phyloP scores from a whole-genome alignment of 257 asterid species.

The Phtheirospermum japonicum region DNA sequence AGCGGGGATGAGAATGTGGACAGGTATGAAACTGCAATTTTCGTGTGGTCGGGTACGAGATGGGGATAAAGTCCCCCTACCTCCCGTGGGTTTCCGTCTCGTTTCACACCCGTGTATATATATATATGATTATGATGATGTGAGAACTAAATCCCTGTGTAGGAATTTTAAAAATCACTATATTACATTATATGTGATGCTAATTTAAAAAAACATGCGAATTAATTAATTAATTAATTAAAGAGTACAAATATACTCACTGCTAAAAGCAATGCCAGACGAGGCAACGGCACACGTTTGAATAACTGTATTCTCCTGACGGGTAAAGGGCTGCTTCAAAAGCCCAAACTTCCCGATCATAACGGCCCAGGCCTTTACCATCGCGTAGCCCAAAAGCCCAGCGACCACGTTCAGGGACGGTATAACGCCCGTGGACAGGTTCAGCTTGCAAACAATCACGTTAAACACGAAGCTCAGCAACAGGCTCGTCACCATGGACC shows the following conservation, averaged over 20 bases:
- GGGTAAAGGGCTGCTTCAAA: constrained; percentile 60
- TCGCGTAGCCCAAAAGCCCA: constrained; percentile 60
- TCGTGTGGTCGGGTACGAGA: no score
- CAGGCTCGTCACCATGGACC: constrained; percentile 47
- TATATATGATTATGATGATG: no score
- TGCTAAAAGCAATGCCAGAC: constrained; percentile 78
- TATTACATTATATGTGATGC: no score
- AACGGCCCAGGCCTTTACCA: constrained; percentile 43
- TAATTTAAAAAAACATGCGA: no score
- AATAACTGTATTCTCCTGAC: constrained; percentile 73
- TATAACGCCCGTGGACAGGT: constrained; percentile 66
- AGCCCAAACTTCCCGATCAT: constrained; percentile 37
- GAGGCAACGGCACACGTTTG: constrained; percentile 75
- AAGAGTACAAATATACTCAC: constrained; percentile 34
- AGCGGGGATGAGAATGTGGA: no score
- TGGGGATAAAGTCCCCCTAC: no score
- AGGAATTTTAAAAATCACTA: no score
- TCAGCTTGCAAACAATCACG: constrained; percentile 65
- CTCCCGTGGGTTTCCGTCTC: no score
- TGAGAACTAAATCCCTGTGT: no score
- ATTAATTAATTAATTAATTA: no score
- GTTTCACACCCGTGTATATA: no score
- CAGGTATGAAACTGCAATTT: no score
- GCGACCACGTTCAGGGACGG: constrained; percentile 79
- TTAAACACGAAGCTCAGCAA: constrained; percentile 51